phyloP scores from a whole-genome alignment of 805 yeast genomes.

The Kluyveromyces lactis region DNA sequence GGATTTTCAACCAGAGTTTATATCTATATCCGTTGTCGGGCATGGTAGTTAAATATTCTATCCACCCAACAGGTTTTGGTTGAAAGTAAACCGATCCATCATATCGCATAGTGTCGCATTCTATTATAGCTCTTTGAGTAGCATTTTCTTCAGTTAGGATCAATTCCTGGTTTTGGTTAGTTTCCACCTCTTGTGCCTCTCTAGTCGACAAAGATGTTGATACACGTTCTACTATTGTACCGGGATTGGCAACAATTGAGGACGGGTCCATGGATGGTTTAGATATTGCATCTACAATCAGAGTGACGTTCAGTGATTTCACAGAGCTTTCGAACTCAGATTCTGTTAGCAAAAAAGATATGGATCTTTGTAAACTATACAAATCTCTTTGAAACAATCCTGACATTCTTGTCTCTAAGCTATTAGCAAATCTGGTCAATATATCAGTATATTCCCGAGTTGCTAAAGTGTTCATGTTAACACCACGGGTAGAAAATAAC shows the following conservation, averaged over 20 bases:
- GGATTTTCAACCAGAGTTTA: background rate
- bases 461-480: background rate
- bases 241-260: no score
- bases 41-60: background rate
- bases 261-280: no score
- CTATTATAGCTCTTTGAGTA: background rate
- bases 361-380: no score
- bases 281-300: no score
- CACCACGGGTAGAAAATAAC: background rate
- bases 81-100: background rate
- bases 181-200: no score
- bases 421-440: constrained; percentile 3
- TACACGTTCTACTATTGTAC: no score
- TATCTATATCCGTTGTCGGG: background rate
- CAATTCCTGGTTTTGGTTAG: no score
- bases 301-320: no score
- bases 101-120: background rate
- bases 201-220: no score
- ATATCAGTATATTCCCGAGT: background rate
- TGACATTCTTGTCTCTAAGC: background rate
- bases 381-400: background rate
- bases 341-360: no score
- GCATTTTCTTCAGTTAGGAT: no score
- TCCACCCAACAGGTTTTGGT: background rate
- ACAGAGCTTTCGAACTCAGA: no score